phyloP scores from a whole-genome alignment of 228 moss, liverwort and hornwort species.

The Sphagnum fallax region DNA sequence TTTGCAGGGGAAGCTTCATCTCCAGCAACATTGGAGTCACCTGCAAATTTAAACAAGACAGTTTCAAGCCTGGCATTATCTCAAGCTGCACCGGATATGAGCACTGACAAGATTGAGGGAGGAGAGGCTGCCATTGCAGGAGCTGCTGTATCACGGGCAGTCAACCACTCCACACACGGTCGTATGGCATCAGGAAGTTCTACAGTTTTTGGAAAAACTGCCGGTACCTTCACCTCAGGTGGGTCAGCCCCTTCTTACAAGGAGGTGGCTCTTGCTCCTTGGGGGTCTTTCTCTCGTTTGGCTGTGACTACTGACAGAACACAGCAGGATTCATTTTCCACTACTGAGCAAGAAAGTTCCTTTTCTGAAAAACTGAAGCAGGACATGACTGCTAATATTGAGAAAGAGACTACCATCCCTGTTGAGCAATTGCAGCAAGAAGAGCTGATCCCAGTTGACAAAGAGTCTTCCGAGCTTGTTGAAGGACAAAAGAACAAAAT shows the following conservation, averaged over 20 bases:
- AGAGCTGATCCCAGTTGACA: too few relatives aligned
- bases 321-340: not conserved
- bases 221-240: conserved; percentile 1
- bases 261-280: conserved; percentile 49
- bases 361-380: too few relatives aligned
- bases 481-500: too few relatives aligned
- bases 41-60: not conserved
- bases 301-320: not conserved
- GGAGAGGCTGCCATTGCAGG: conserved; percentile 6
- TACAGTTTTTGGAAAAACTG: not conserved
- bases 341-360: too few relatives aligned
- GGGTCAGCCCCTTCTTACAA: conserved; percentile 48
- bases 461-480: too few relatives aligned
- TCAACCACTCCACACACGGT: not conserved
- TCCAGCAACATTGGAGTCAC: not conserved
- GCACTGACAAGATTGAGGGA: conserved; percentile 1
- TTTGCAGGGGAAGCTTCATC: not conserved
- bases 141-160: not conserved
- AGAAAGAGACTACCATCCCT: too few relatives aligned
- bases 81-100: not conserved
- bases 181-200: not conserved
- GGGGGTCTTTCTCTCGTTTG: conserved; percentile 18
- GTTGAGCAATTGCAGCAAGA: too few relatives aligned
- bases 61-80: not conserved
- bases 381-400: too few relatives aligned